Conservation (phyloP, 345 rosid species). For the Litchi chinensis region DNA sequence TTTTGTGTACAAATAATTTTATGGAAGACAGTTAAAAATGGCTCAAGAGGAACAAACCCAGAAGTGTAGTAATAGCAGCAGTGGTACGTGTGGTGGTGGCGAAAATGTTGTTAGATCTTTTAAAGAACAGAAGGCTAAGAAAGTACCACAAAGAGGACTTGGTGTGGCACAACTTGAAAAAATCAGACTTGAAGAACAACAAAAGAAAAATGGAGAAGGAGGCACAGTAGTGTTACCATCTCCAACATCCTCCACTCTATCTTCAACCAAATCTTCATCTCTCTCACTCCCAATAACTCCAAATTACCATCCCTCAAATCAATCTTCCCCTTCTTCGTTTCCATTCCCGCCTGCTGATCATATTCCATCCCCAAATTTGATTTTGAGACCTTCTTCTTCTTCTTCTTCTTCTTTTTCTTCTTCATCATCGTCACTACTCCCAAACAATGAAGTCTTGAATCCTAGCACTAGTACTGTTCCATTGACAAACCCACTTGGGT, state of each 20-base stretch:
- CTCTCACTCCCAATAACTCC: conserved; percentile 23
- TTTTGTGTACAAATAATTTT: too few species aligned
- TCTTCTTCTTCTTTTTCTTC: too few species aligned
- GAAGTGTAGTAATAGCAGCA: conserved; percentile 31
- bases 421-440: neutral
- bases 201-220: conserved; percentile 34
- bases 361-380: conserved; percentile 26
- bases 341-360: conserved; percentile 18
- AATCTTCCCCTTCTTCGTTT: conserved; percentile 22
- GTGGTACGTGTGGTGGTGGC: conserved; percentile 23
- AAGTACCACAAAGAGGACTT: conserved; percentile 66
- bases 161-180: conserved; percentile 74
- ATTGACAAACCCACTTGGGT: conserved; percentile 23
- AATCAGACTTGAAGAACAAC: conserved; percentile 60
- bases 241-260: neutral
- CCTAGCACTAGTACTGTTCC: conserved; percentile 28
- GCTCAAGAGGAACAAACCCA: conserved; percentile 46
- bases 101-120: conserved; percentile 28
- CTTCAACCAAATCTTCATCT: conserved; percentile 21
- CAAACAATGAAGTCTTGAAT: conserved; percentile 22
- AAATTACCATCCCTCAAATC: conserved; percentile 16
- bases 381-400: conserved; percentile 24
- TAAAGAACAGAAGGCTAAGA: conserved; percentile 50
- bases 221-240: conserved; percentile 21
- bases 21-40: conserved; percentile 30